A percentile compares a stretch with the other conserved stretches of the same genome.
Evolutionary conservation across 2,329 filamentous ascomycete genomes (phyloP).

Genomic region (Neopestalotiopsis clavispora): DNA sequence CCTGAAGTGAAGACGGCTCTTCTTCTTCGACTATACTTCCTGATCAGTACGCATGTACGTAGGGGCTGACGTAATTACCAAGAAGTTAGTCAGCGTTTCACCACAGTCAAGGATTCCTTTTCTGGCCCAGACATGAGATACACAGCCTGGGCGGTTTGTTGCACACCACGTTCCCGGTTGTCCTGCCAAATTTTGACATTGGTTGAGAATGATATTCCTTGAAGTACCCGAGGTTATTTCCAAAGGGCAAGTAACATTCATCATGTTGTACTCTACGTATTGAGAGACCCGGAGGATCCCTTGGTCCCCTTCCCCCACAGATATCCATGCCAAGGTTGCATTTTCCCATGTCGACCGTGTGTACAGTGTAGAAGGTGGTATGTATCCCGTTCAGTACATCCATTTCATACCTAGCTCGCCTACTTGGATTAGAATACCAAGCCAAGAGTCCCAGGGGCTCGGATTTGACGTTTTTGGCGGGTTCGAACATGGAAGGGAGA

Average conservation of each 20-base stretch:
- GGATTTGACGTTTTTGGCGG: constrained; percentile 8
- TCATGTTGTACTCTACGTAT: neutral
- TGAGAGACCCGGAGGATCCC: neutral
- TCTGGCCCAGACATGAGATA: neutral
- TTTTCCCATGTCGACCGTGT: no score
- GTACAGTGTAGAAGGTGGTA: no score
- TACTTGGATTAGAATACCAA: neutral
- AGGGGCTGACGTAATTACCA: neutral
- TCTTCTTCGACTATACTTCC: neutral
- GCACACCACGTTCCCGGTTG: neutral
- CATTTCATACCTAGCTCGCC: neutral
- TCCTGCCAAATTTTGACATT: neutral
- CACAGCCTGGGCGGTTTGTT: neutral
- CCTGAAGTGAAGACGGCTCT: neutral
- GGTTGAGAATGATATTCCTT: neutral
- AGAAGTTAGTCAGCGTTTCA: neutral
- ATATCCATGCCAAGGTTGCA: no score
- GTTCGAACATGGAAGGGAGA: neutral
- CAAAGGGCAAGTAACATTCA: no score
- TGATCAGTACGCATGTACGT: neutral
- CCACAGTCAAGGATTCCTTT: neutral
- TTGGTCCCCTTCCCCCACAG: no score
- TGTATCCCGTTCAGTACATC: no score
- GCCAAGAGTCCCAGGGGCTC: neutral
- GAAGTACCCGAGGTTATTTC: neutral